These are phyloP conservation scores for Entomophthora muscae DNA, from an alignment of 371 early-diverging fungal species.

Conservation along the genomic window DNA sequence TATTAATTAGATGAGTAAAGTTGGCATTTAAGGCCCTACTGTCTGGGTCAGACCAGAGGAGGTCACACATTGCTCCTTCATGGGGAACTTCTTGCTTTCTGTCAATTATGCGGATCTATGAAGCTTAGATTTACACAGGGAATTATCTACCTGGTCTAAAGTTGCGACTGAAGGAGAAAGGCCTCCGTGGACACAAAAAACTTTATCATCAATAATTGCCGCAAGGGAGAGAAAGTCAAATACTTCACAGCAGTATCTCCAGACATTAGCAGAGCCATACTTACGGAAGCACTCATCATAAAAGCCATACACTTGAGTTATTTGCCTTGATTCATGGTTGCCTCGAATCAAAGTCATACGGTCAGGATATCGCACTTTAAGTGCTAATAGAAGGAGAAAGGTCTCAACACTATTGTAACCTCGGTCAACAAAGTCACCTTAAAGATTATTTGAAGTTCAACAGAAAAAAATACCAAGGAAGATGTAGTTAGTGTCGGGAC, in stretches of 20 bases:
- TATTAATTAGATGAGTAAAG: slow-evolving; percentile 10
- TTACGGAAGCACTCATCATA: slow-evolving; percentile 98
- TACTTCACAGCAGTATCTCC: slow-evolving; percentile 96
- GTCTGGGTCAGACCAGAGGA: slow-evolving; percentile 99
- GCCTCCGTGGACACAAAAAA: slow-evolving; percentile 97
- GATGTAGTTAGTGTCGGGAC: slow-evolving; percentile 96
- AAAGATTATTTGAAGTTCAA: neutral
- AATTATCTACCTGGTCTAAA: slow-evolving; percentile 66
- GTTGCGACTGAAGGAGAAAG: slow-evolving; percentile 85
- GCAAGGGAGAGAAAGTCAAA: slow-evolving; percentile 93
- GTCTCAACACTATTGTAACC: slow-evolving; percentile 99
- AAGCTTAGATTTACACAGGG: neutral
- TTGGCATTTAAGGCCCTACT: slow-evolving; percentile 19
- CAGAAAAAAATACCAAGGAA: slow-evolving; percentile 55
- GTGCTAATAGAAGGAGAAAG: slow-evolving; percentile 87
- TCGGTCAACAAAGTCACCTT: slow-evolving; percentile 99
- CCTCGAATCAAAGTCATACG: slow-evolving; percentile 95
- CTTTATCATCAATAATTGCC: slow-evolving; percentile 24
- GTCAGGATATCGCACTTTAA: slow-evolving; percentile 85
- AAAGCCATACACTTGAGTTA: slow-evolving; percentile 99
- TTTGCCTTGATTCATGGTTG: slow-evolving; percentile 98
- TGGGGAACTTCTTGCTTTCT: slow-evolving; percentile 98
- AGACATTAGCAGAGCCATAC: slow-evolving; percentile 92
- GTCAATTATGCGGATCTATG: slow-evolving; percentile 83
- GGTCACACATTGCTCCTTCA: slow-evolving; percentile 97